Evolutionary conservation across 2,329 filamentous ascomycete genomes (phyloP).

Genomic region (Cryphonectria nitschkei): DNA sequence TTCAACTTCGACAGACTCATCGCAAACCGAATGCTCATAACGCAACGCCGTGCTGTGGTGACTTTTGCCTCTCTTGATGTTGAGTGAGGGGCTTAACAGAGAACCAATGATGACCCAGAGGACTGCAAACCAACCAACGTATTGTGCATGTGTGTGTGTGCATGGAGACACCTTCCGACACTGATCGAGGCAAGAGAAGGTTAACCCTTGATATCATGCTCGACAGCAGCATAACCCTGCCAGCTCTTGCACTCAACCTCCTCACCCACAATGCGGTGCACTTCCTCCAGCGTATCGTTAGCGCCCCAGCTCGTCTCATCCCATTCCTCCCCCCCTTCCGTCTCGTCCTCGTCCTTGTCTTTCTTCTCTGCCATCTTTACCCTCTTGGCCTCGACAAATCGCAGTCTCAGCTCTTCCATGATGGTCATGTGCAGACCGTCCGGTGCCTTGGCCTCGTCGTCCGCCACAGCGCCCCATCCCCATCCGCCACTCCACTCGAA

Average conservation of each 20-base stretch:
- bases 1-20: no score
- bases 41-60: conserved; percentile 3
- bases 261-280: conserved; percentile 16
- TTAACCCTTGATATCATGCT: not conserved
- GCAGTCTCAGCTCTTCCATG: conserved; percentile 20
- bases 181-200: not conserved
- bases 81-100: not conserved
- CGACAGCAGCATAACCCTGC: conserved; percentile 19
- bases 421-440: conserved; percentile 20
- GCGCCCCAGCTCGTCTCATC: conserved; percentile 1
- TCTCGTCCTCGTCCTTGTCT: not conserved
- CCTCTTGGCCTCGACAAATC: conserved; percentile 11
- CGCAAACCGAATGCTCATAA: not conserved
- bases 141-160: no score
- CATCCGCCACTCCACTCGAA: conserved; percentile 1
- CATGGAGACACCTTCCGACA: not conserved
- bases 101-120: not conserved
- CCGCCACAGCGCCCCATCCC: not conserved
- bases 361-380: not conserved
- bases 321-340: not conserved
- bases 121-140: not conserved
- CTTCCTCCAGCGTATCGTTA: conserved; percentile 9
- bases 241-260: conserved; percentile 21
- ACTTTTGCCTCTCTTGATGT: not conserved
- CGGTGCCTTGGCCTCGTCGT: conserved; percentile 2